Percentiles rank a stretch among this genome's conserved stretches.
phyloP scores from a whole-genome alignment of 2,329 filamentous ascomycete genomes.

The Cercospora citrullina region DNA sequence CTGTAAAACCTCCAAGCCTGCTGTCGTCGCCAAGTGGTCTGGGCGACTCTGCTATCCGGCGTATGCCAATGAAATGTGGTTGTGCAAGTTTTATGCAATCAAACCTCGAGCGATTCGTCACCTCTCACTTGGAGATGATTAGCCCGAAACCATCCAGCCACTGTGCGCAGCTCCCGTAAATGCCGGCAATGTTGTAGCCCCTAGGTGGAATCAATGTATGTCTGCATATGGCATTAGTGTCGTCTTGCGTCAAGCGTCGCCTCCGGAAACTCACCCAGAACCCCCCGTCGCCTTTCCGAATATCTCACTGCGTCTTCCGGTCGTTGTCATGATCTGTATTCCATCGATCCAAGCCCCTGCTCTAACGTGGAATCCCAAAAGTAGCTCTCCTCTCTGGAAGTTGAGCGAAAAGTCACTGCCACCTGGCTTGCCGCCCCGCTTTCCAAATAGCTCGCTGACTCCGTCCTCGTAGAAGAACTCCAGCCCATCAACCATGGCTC shows the following conservation, averaged over 20 bases:
- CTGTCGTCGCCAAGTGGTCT: background rate
- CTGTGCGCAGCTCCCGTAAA: conserved; percentile 75
- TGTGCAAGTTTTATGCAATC: conserved; percentile 9
- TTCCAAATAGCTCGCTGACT: conserved; percentile 82
- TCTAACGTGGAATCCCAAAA: conserved; percentile 82
- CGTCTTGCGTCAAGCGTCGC: background rate
- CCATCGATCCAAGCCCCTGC: conserved; percentile 83
- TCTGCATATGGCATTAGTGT: conserved; percentile 50
- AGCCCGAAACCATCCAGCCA: conserved; percentile 88
- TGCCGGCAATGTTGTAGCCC: conserved; percentile 83
- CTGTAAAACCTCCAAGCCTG: background rate
- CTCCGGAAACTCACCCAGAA: conserved; percentile 65
- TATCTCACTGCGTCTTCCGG: conserved; percentile 80
- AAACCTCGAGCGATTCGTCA: background rate
- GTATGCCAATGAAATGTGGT: background rate
- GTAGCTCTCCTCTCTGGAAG: conserved; percentile 77
- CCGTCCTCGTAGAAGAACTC: conserved; percentile 93
- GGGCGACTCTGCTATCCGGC: background rate
- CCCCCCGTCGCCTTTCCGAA: conserved; percentile 82
- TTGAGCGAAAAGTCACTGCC: conserved; percentile 80
- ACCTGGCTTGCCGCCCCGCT: conserved; percentile 67
- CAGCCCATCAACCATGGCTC: conserved; percentile 74
- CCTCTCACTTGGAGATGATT: conserved; percentile 55
- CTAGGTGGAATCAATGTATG: conserved; percentile 85
- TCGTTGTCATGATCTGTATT: conserved; percentile 83